Percentiles rank a stretch among this genome's conserved stretches.
These are phyloP conservation scores for Suillus americanus DNA, from an alignment of 768 basidiomycete genomes.

Conservation along the genomic window DNA sequence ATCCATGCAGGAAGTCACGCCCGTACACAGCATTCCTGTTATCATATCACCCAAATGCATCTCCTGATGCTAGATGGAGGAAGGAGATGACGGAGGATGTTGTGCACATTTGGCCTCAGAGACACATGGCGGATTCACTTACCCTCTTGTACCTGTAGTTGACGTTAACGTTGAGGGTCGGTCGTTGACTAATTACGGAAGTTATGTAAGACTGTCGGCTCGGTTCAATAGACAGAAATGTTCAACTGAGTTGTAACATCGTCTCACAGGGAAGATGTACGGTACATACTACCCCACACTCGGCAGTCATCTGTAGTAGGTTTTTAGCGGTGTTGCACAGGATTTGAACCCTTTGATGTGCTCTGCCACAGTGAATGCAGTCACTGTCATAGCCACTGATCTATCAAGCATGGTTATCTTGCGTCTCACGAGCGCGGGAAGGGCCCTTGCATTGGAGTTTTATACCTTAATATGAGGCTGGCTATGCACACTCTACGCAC, in stretches of 20 bases:
- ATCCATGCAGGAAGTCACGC: not conserved
- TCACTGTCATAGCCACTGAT: not conserved
- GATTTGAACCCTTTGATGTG: not conserved
- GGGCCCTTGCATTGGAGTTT: not conserved
- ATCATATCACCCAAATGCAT: not conserved
- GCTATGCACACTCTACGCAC: not conserved
- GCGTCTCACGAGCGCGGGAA: not conserved
- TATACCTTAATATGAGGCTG: not conserved
- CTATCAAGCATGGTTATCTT: not conserved
- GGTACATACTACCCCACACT: not conserved
- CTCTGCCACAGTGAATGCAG: not conserved
- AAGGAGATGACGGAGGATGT: conserved; percentile 5
- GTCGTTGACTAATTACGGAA: not conserved
- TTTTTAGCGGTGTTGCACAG: not conserved
- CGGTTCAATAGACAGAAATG: too few species aligned
- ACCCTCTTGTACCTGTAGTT: not conserved
- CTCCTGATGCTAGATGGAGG: conserved; percentile 5
- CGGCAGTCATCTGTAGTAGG: not conserved
- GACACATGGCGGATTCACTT: not conserved
- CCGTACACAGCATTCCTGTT: conserved; percentile 8
- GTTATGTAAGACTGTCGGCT: too few species aligned
- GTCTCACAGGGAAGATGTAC: too few species aligned
- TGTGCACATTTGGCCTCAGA: not conserved
- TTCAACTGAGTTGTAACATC: too few species aligned
- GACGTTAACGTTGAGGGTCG: not conserved